phyloP scores from a whole-genome alignment of 768 basidiomycete genomes.

The Cubamyces lactineus region DNA sequence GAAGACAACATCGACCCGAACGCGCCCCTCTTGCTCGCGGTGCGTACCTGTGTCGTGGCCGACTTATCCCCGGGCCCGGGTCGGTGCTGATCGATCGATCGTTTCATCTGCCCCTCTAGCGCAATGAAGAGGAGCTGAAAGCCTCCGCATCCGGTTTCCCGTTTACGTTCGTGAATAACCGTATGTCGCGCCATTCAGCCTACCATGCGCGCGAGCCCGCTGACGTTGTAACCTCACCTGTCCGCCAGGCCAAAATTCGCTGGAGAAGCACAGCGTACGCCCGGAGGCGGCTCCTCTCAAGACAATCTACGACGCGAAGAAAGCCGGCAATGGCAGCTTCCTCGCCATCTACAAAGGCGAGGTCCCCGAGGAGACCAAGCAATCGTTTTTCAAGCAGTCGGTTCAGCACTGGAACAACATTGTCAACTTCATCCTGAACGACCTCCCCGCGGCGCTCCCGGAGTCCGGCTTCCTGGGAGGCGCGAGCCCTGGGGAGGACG shows the following conservation, averaged over 20 bases:
- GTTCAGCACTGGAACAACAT: conserved; percentile 43
- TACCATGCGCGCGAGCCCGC: not conserved
- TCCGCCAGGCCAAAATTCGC: conserved; percentile 48
- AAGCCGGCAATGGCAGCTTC: conserved; percentile 43
- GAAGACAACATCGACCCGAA: conserved; percentile 54
- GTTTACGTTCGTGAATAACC: conserved; percentile 40
- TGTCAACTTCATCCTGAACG: conserved; percentile 41
- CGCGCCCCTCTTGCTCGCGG: conserved; percentile 47
- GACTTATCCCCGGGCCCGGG: not conserved
- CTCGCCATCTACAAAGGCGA: conserved; percentile 46
- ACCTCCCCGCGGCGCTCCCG: conserved; percentile 46
- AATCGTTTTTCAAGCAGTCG: conserved; percentile 45
- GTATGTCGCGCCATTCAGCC: conserved; percentile 37
- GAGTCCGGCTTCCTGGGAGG: conserved; percentile 52
- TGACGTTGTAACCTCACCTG: not conserved
- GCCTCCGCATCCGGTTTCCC: conserved; percentile 40
- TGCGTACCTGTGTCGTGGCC: conserved; percentile 28
- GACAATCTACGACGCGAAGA: conserved; percentile 49
- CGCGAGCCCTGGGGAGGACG: conserved; percentile 51
- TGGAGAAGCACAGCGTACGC: conserved; percentile 41
- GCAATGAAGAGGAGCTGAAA: conserved; percentile 51
- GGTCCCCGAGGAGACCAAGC: conserved; percentile 39
- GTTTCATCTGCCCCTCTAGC: conserved; percentile 34
- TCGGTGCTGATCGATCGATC: not conserved
- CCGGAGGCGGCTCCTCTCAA: conserved; percentile 42